Percentiles rank a stretch among this genome's conserved stretches.
phyloP scores from a whole-genome alignment of 306 rosid species.

The Begonia loranthoides region DNA sequence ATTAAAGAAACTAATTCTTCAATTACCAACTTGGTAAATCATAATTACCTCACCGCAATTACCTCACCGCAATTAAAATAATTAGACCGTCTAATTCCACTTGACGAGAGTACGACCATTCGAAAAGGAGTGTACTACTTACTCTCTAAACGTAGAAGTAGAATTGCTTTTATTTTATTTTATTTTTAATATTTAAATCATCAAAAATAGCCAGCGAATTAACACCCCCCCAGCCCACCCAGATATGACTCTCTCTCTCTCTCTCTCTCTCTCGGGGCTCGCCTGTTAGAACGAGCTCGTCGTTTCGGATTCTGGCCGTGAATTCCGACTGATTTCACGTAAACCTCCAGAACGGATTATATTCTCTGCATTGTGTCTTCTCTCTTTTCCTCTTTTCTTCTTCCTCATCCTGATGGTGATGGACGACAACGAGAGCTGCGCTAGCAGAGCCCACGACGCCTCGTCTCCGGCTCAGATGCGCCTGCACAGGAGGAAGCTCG shows the following conservation, averaged over 20 bases:
- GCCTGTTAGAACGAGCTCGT: constrained; percentile 7
- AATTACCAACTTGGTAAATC: too few species aligned
- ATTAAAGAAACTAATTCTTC: too few species aligned
- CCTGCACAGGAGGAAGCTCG: constrained; percentile 49
- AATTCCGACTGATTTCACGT: constrained; percentile 17
- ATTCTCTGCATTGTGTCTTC: neutral
- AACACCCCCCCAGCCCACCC: too few species aligned
- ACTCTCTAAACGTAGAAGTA: too few species aligned
- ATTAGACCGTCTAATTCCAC: too few species aligned
- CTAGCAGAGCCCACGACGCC: constrained; percentile 34
- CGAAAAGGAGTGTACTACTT: too few species aligned
- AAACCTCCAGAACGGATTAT: constrained; percentile 6
- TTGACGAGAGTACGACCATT: too few species aligned
- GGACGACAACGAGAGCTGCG: constrained; percentile 65
- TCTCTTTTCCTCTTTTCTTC: neutral
- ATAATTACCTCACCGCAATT: too few species aligned
- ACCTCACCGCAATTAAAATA: too few species aligned
- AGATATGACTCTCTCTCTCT: constrained; percentile 1
- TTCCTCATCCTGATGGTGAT: constrained; percentile 27
- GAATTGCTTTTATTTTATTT: too few species aligned
- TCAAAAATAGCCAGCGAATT: too few species aligned
- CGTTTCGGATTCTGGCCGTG: constrained; percentile 8
- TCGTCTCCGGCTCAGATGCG: constrained; percentile 37
- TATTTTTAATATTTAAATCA: too few species aligned
- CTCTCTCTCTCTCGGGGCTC: neutral